Percentiles rank a stretch among this genome's conserved stretches.
Conservation (phyloP, 305 asterid genomes). For the Plantago rigida region DNA sequence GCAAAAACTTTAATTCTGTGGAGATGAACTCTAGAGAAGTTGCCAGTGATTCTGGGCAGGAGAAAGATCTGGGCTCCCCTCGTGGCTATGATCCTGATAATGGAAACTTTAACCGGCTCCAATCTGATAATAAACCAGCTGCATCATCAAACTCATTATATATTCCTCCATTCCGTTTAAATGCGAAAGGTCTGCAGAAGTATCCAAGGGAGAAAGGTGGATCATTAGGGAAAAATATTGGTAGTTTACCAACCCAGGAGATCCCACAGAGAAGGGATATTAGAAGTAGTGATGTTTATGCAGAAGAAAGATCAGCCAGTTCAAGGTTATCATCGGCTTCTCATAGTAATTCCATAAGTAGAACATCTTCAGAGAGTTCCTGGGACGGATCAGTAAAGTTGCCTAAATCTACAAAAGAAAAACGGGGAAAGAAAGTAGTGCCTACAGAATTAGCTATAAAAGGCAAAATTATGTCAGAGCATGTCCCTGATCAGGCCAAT, state of each 20-base stretch:
- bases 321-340: constrained; percentile 77
- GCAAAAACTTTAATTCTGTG: constrained; percentile 47
- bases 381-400: constrained; percentile 75
- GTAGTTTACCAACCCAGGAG: constrained; percentile 43
- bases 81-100: constrained; percentile 47
- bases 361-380: constrained; percentile 90
- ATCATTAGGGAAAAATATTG: constrained; percentile 39
- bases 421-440: constrained; percentile 53
- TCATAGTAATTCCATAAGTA: constrained; percentile 63
- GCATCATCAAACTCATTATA: constrained; percentile 41
- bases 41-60: constrained; percentile 63
- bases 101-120: constrained; percentile 43
- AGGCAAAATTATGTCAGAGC: constrained; percentile 56
- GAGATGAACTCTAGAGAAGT: constrained; percentile 48
- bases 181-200: constrained; percentile 53
- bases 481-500: constrained; percentile 37
- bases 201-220: constrained; percentile 56
- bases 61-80: constrained; percentile 47
- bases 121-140: constrained; percentile 47
- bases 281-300: constrained; percentile 44
- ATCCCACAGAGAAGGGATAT: constrained; percentile 17
- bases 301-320: constrained; percentile 73
- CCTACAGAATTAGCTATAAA: constrained; percentile 40
- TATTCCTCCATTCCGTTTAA: constrained; percentile 55
- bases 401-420: constrained; percentile 59